phyloP scores from a whole-genome alignment of 2,329 filamentous ascomycete genomes.

The Alternaria sp. region DNA sequence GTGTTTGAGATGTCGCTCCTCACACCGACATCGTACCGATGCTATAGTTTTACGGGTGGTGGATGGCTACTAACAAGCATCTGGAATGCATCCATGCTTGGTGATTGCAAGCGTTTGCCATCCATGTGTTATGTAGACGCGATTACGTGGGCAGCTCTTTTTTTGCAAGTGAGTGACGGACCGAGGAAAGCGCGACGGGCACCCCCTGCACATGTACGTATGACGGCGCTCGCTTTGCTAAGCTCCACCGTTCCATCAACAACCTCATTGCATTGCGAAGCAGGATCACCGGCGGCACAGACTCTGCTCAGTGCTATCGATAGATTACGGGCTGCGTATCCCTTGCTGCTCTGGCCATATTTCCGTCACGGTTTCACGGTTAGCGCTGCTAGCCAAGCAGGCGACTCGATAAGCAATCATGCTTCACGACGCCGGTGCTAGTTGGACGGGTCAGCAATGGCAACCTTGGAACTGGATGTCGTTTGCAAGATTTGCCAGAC shows the following conservation, averaged over 20 bases:
- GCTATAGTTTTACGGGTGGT: constrained; percentile 11
- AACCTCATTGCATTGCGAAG: constrained; percentile 24
- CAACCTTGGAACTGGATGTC: constrained; percentile 18
- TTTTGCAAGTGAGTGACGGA: constrained; percentile 2
- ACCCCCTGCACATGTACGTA: constrained; percentile 23
- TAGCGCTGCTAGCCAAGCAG: constrained; percentile 41
- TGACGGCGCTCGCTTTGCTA: constrained; percentile 17
- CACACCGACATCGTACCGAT: constrained; percentile 20
- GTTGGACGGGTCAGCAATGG: constrained; percentile 23
- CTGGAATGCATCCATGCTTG: constrained; percentile 13
- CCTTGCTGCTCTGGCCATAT: constrained; percentile 36
- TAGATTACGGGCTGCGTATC: constrained; percentile 31
- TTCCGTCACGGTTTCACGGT: constrained; percentile 43
- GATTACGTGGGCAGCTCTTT: constrained; percentile 29
- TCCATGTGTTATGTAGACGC: constrained; percentile 14
- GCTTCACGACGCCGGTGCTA: constrained; percentile 27
- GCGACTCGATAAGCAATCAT: constrained; percentile 44
- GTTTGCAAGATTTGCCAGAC: constrained; percentile 24
- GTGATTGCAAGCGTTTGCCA: constrained; percentile 10
- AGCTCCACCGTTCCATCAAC: constrained; percentile 21
- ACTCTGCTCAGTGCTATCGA: constrained; percentile 26
- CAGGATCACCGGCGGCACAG: constrained; percentile 37
- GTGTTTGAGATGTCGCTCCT: constrained; percentile 26
- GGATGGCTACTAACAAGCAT: constrained; percentile 21
- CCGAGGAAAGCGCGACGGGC: constrained; percentile 15